These are phyloP conservation scores for Suhomyces terraborum DNA, from an alignment of 1,139 yeast species.

Conservation along the genomic window DNA sequence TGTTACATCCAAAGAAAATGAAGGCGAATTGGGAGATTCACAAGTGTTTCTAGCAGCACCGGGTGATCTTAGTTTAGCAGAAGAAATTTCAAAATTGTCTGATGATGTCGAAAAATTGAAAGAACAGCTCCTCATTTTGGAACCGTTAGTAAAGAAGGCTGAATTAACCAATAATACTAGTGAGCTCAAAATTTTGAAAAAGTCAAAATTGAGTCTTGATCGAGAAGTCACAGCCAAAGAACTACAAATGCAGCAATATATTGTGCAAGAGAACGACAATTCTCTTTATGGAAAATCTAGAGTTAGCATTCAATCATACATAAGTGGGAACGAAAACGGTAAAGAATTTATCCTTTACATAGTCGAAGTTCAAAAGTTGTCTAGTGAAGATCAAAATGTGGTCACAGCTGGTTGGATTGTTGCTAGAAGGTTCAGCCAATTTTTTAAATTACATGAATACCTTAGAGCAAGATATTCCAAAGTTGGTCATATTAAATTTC, in stretches of 20 bases:
- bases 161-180: conserved; percentile 74
- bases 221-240: conserved; percentile 74
- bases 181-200: conserved; percentile 66
- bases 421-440: conserved; percentile 85
- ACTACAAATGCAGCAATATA: conserved; percentile 74
- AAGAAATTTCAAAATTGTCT: conserved; percentile 59
- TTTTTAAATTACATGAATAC: conserved; percentile 69
- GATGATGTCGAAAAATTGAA: conserved; percentile 61
- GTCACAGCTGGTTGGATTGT: conserved; percentile 84
- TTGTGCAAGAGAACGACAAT: conserved; percentile 81
- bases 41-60: conserved; percentile 59
- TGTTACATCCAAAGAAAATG: too few species aligned
- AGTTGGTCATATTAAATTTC: conserved; percentile 57
- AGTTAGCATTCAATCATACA: conserved; percentile 66
- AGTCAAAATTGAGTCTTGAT: conserved; percentile 65
- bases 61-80: conserved; percentile 65
- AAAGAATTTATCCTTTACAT: conserved; percentile 69
- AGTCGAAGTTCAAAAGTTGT: conserved; percentile 68
- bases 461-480: conserved; percentile 55
- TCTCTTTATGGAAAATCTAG: conserved; percentile 72
- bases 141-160: conserved; percentile 73
- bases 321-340: conserved; percentile 58
- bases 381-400: conserved; percentile 43
- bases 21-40: conserved; percentile 23
- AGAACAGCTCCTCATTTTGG: conserved; percentile 64